These are phyloP conservation scores for Zopfochytrium polystomum DNA, from an alignment of 371 early-diverging fungal species.

Conservation along the genomic window DNA sequence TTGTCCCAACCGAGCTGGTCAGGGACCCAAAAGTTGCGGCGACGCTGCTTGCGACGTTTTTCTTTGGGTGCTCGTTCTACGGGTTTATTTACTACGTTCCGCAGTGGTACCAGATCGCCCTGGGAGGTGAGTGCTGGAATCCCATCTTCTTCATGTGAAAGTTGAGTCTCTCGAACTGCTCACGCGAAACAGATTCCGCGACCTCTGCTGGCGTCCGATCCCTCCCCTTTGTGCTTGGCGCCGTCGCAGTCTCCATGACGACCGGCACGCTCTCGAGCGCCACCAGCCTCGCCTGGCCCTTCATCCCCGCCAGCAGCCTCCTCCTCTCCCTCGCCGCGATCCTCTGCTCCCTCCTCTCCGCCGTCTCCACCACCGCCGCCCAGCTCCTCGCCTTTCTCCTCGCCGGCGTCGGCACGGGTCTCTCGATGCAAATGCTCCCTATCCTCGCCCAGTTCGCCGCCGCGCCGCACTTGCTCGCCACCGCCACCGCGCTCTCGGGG, in stretches of 20 bases:
- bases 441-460: slow-evolving; percentile 61
- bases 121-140: slow-evolving; percentile 33
- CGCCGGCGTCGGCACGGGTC: slow-evolving; percentile 63
- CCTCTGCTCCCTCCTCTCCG: slow-evolving; percentile 49
- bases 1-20: slow-evolving; percentile 39
- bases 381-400: slow-evolving; percentile 57
- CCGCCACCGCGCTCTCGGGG: slow-evolving; percentile 54
- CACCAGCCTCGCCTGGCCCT: too few species aligned
- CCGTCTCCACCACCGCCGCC: too few species aligned
- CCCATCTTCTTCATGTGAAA: neutral
- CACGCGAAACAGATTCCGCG: slow-evolving; percentile 35
- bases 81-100: slow-evolving; percentile 70
- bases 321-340: slow-evolving; percentile 44
- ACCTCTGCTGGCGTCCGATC: slow-evolving; percentile 58
- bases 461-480: too few species aligned
- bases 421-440: slow-evolving; percentile 58
- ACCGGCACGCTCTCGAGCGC: slow-evolving; percentile 52
- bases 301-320: slow-evolving; percentile 36
- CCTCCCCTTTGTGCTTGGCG: slow-evolving; percentile 55
- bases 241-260: slow-evolving; percentile 51
- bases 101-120: slow-evolving; percentile 75
- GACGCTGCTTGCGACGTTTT: too few species aligned
- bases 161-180: neutral
- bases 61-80: too few species aligned
- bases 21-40: slow-evolving; percentile 25